Evolutionary conservation across 148 eudicot genomes (phyloP).

Genomic region (Silene conica): DNA sequence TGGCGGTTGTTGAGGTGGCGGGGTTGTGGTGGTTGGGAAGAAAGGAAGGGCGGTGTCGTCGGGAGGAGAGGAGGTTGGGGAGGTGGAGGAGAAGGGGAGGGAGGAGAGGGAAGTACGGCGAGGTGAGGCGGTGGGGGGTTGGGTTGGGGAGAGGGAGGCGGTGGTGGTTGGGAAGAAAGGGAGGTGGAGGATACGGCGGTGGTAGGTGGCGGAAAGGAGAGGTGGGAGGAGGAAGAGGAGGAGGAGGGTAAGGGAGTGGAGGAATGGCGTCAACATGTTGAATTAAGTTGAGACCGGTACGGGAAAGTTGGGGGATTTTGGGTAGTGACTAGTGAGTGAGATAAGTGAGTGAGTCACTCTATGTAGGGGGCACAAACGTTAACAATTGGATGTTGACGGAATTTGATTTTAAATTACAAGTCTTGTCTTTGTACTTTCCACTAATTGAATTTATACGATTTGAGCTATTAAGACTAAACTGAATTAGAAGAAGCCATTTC

Average conservation of each 20-base stretch:
- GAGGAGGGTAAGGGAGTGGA: not conserved
- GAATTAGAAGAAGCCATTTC: too few relatives aligned
- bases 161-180: constrained; percentile 2
- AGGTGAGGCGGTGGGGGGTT: constrained; percentile 35
- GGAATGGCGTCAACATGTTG: constrained; percentile 4
- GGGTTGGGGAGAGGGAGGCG: not conserved
- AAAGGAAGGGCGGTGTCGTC: constrained; percentile 28
- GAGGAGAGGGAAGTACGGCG: constrained; percentile 6
- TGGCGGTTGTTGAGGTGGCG: constrained; percentile 36
- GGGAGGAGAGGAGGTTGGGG: constrained; percentile 11
- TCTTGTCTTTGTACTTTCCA: too few relatives aligned
- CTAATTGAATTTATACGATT: too few relatives aligned
- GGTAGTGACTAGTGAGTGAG: too few relatives aligned
- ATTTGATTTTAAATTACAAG: too few relatives aligned
- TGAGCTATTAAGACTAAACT: too few relatives aligned
- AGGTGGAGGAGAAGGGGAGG: not conserved
- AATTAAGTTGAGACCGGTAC: too few relatives aligned
- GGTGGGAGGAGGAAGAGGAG: constrained; percentile 29
- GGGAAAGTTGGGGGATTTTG: too few relatives aligned
- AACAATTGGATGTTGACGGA: too few relatives aligned
- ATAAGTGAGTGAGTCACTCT: too few relatives aligned
- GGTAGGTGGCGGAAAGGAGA: not conserved
- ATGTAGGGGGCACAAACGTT: too few relatives aligned
- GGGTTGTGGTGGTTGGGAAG: constrained; percentile 31
- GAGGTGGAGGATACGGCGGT: constrained; percentile 25